Evolutionary conservation across 768 basidiomycete genomes (phyloP), one percentile per base, ranked within the genome.

Genomic region (Lepiota brunneoincarnata): DNA sequence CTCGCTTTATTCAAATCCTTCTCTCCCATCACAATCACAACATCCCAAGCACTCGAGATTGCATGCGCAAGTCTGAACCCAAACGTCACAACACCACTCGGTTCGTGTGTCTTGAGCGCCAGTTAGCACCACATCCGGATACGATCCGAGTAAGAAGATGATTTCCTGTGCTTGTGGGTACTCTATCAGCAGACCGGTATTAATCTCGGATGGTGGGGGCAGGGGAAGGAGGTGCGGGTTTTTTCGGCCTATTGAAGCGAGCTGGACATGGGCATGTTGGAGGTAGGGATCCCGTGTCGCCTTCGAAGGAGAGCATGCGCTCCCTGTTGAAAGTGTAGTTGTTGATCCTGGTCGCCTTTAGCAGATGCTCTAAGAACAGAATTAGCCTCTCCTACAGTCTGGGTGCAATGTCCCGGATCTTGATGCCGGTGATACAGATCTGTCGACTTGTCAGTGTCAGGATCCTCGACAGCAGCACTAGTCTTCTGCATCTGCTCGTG

Each of bases 361-460:
- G 14, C 2, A 34, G 9, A 34, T 6, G 39, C n/a, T 40, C 15
- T 31, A 5, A 17, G 5, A 20, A 36, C 52, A 56, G 31, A 35
- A 52, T 12, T 56, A 21, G 50, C 41, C n/a, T n/a, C 26, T 51
- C 82, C 41, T 59, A 93, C 93, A 93, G 77, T 69, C 93, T 96
- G 12, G 92, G 93, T 39, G 89, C 81, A 92, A 96, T 94, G 66
- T 97, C 94, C 70, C 98, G 97, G 56, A 99, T 94, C 76, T 98
- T 98, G 60, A 99, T 88, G 2, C 93, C 93, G 0, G 93, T 89
- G 63, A 97, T 93, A 17, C 95, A 96, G 44, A 98, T 86, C 69
- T 96, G 90, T 58, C 79, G 77, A 54, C 83, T 81, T 42, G 87
- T 87, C 43, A n/a, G 69, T 72, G 64, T 91, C 88, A 0, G 96